Evolutionary conservation across 331 rosid genomes (phyloP).

Genomic region (Quercus tomentella): DNA sequence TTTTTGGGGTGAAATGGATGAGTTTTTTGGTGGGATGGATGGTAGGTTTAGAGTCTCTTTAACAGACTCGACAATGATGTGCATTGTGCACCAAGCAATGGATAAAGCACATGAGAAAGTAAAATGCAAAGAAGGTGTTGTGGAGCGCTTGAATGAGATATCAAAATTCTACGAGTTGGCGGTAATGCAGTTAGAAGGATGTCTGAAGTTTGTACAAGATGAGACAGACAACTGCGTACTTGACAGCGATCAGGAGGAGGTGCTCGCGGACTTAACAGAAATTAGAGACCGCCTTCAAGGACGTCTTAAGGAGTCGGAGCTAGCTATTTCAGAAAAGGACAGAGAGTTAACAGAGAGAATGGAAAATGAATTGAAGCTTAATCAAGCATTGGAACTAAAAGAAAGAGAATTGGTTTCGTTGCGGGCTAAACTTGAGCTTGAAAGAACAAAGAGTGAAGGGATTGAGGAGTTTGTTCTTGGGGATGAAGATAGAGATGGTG

Average conservation of each 20-base stretch:
- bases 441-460: conserved; percentile 14
- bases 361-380: conserved; percentile 41
- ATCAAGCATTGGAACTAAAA: conserved; percentile 42
- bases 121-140: conserved; percentile 59
- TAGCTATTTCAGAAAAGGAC: conserved; percentile 63
- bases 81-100: conserved; percentile 76
- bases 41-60: conserved; percentile 46
- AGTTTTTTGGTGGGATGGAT: conserved; percentile 43
- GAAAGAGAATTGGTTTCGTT: conserved; percentile 47
- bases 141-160: conserved; percentile 72
- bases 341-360: conserved; percentile 47
- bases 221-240: conserved; percentile 42
- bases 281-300: conserved; percentile 66
- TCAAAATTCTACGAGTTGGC: conserved; percentile 87
- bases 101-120: conserved; percentile 77
- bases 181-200: conserved; percentile 88
- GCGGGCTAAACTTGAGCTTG: conserved; percentile 26
- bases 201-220: conserved; percentile 58
- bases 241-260: conserved; percentile 58
- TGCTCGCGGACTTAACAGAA: conserved; percentile 55
- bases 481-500: conserved; percentile 33
- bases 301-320: conserved; percentile 61
- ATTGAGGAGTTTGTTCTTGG: conserved; percentile 15
- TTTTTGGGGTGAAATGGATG: conserved; percentile 32
- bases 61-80: conserved; percentile 86